phyloP scores from a whole-genome alignment of 805 yeast species.

The Starmerella stigmatis region DNA sequence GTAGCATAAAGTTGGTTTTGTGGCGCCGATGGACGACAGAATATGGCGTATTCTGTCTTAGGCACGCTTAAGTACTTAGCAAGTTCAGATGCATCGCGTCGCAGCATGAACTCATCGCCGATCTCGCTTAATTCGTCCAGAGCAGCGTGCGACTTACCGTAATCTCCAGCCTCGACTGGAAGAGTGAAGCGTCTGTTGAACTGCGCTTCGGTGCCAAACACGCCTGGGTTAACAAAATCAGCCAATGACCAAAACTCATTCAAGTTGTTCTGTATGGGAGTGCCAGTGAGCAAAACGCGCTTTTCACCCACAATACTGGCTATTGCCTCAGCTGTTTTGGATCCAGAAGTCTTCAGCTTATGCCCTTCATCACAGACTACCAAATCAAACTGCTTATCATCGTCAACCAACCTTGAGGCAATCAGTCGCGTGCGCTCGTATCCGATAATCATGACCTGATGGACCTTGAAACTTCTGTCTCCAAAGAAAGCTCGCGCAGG shows the following conservation, averaged over 20 bases:
- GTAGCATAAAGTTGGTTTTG: constrained; percentile 5
- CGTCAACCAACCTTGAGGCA: neutral
- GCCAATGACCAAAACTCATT: constrained; percentile 70
- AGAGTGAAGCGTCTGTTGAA: constrained; percentile 43
- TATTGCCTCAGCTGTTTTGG: constrained; percentile 59
- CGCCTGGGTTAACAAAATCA: constrained; percentile 76
- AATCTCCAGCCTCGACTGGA: constrained; percentile 45
- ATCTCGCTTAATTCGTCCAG: constrained; percentile 53
- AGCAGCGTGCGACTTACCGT: constrained; percentile 44
- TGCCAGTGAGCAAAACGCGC: constrained; percentile 68
- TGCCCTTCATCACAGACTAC: constrained; percentile 95
- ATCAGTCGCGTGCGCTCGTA: constrained; percentile 67
- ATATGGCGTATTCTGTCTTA: constrained; percentile 63
- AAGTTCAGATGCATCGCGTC: constrained; percentile 54
- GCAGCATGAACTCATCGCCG: constrained; percentile 56
- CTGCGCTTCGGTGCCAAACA: constrained; percentile 50
- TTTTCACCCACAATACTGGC: constrained; percentile 44
- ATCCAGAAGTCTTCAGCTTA: constrained; percentile 62
- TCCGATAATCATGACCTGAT: constrained; percentile 75
- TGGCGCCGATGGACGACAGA: constrained; percentile 57
- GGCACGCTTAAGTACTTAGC: constrained; percentile 52
- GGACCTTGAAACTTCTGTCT: constrained; percentile 53
- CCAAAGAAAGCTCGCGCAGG: constrained; percentile 33
- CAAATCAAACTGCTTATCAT: constrained; percentile 41
- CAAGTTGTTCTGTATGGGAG: constrained; percentile 89